Percentiles rank a stretch among this genome's conserved stretches.
These are phyloP conservation scores for Akanthomyces uredinophilus DNA, from an alignment of 2,329 filamentous ascomycete species.

Conservation along the genomic window DNA sequence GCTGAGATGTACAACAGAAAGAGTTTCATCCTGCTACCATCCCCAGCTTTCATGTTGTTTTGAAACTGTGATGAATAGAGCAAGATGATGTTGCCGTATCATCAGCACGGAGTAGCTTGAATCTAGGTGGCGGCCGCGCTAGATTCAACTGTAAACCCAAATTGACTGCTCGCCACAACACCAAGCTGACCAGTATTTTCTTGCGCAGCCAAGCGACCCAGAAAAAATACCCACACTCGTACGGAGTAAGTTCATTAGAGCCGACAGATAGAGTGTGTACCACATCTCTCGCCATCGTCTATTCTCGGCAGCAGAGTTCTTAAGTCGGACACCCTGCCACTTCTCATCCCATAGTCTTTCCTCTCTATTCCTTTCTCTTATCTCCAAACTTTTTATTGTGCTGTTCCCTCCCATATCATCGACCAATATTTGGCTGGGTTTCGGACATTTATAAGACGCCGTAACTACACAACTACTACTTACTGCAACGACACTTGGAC, in stretches of 20 bases:
- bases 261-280: not conserved
- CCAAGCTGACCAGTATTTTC: slow-evolving; percentile 9
- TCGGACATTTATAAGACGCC: not conserved
- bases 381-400: not conserved
- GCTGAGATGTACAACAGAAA: not conserved
- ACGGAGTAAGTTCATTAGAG: not conserved
- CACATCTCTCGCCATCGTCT: not conserved
- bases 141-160: not conserved
- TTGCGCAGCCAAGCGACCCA: not conserved
- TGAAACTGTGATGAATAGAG: not conserved
- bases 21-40: not conserved
- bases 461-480: not conserved
- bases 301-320: not conserved
- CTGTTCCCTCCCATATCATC: not conserved
- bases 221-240: slow-evolving; percentile 11
- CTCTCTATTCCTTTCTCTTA: not conserved
- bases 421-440: not conserved
- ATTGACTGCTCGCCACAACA: not conserved
- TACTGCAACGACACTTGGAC: not conserved
- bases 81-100: not conserved
- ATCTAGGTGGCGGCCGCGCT: not conserved
- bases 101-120: not conserved
- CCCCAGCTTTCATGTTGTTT: not conserved
- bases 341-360: not conserved
- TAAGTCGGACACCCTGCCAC: slow-evolving; percentile 4